These are phyloP conservation scores for Adiantum capillusveneris DNA, from an alignment of 75 land plant species.

Conservation along the genomic window DNA sequence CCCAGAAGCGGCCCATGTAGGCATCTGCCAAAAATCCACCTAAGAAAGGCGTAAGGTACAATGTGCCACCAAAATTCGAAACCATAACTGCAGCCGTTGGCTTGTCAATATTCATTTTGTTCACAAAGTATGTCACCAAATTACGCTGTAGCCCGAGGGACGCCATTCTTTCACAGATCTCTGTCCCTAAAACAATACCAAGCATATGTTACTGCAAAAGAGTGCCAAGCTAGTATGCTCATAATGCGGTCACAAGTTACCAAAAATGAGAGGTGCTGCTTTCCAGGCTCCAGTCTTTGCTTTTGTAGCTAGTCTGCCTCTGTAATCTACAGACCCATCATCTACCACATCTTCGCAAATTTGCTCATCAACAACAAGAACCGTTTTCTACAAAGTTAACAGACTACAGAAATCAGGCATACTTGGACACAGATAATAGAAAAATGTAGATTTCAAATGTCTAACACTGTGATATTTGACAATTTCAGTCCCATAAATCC, in stretches of 20 bases:
- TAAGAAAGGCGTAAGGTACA: slow-evolving; percentile 54
- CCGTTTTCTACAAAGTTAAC: too few relatives aligned
- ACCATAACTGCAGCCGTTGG: slow-evolving; percentile 63
- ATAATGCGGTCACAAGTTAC: too few relatives aligned
- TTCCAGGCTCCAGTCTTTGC: slow-evolving; percentile 33
- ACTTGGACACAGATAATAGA: too few relatives aligned
- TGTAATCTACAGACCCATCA: slow-evolving; percentile 33
- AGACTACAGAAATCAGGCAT: too few relatives aligned
- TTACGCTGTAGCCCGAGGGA: slow-evolving; percentile 64
- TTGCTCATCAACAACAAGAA: background rate
- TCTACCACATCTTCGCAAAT: background rate
- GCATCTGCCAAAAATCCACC: slow-evolving; percentile 91
- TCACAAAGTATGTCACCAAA: slow-evolving; percentile 64
- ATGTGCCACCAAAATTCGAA: slow-evolving; percentile 68
- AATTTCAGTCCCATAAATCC: too few relatives aligned
- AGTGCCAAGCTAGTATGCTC: too few relatives aligned
- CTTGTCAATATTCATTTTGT: slow-evolving; percentile 51
- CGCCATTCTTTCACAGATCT: slow-evolving; percentile 72
- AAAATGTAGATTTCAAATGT: too few relatives aligned
- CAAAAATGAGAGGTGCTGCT: slow-evolving; percentile 33
- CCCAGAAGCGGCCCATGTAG: slow-evolving; percentile 66
- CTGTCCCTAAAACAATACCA: slow-evolving; percentile 36
- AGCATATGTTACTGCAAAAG: too few relatives aligned
- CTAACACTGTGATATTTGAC: too few relatives aligned
- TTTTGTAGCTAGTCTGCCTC: slow-evolving; percentile 18